Conservation (phyloP, 257 asterid species). For the Primulina tabacum region DNA sequence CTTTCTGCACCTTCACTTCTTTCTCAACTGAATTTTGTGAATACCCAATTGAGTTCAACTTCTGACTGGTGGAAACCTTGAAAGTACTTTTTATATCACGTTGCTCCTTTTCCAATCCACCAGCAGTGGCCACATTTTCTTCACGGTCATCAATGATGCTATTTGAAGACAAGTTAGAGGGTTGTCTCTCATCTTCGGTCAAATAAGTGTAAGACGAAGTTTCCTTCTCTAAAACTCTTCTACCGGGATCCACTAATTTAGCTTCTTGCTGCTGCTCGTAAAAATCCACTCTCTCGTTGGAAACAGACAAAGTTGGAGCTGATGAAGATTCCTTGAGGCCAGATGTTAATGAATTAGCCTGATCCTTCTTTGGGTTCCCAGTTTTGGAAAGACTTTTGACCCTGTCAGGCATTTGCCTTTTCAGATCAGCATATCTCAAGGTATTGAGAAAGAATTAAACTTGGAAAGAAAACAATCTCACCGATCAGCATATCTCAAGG, state of each 20-base stretch:
- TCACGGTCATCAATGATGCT: conserved; percentile 44
- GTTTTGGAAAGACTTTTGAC: conserved; percentile 90
- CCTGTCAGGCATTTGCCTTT: conserved; percentile 39
- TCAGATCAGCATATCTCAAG: conserved; percentile 81
- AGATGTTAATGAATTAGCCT: conserved; percentile 48
- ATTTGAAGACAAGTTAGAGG: conserved; percentile 46
- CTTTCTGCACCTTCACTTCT: conserved; percentile 70
- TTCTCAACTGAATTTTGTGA: conserved; percentile 49
- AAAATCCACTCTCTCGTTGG: conserved; percentile 57
- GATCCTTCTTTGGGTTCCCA: conserved; percentile 79
- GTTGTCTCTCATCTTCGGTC: conserved; percentile 44
- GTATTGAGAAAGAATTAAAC: conserved; percentile 55
- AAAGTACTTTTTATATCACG: conserved; percentile 42
- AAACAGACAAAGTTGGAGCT: conserved; percentile 43
- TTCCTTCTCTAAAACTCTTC: conserved; percentile 59
- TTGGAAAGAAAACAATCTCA: conserved; percentile 24
- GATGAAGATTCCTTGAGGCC: conserved; percentile 55
- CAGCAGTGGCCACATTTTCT: conserved; percentile 44
- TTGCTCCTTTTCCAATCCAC: conserved; percentile 45
- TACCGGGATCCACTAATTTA: conserved; percentile 46
- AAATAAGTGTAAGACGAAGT: conserved; percentile 44
- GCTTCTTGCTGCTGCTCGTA: conserved; percentile 56
- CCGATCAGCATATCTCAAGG: conserved; percentile 96
- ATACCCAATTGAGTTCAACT: conserved; percentile 37
- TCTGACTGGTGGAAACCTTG: conserved; percentile 54